These are phyloP conservation scores for Penicillium flavigenum DNA, from an alignment of 495 filamentous ascomycete species.

Conservation along the genomic window DNA sequence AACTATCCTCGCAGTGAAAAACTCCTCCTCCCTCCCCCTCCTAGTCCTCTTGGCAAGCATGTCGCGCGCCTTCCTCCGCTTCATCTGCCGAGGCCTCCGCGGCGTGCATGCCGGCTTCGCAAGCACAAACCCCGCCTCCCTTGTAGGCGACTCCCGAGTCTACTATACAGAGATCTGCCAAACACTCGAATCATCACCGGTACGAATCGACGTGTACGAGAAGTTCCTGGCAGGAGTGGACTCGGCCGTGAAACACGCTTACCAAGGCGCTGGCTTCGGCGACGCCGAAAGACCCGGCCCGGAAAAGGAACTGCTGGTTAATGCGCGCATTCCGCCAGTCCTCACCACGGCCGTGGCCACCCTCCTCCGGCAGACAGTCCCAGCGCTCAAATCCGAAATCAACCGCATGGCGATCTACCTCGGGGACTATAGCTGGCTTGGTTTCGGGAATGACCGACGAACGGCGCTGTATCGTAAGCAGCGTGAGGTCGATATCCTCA, in stretches of 20 bases:
- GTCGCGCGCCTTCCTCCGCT: constrained; percentile 67
- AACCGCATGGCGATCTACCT: constrained; percentile 50
- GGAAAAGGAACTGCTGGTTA: constrained; percentile 51
- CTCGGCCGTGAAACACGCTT: constrained; percentile 46
- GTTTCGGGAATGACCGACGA: constrained; percentile 41
- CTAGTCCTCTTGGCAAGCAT: constrained; percentile 71
- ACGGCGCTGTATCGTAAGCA: constrained; percentile 38
- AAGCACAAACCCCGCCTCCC: constrained; percentile 25
- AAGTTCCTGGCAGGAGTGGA: constrained; percentile 50
- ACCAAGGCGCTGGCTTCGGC: constrained; percentile 46
- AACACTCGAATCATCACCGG: constrained; percentile 41
- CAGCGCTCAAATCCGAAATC: constrained; percentile 41
- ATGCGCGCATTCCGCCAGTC: constrained; percentile 45
- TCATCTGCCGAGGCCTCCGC: constrained; percentile 63
- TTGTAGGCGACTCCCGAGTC: constrained; percentile 38
- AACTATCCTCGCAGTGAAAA: constrained; percentile 35
- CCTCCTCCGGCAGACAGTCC: constrained; percentile 44
- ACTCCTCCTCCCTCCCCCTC: constrained; percentile 57
- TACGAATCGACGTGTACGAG: constrained; percentile 49
- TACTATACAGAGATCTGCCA: constrained; percentile 46
- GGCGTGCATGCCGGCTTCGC: constrained; percentile 40
- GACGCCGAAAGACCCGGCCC: constrained; percentile 47
- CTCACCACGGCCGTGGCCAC: constrained; percentile 43
- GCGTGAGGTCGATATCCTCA: constrained; percentile 46
- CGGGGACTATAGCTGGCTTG: constrained; percentile 52